A percentile compares a stretch with the other conserved stretches of the same genome.
Conservation (phyloP, 176 grass and related monocot species). For the Elymus sibiricus region DNA sequence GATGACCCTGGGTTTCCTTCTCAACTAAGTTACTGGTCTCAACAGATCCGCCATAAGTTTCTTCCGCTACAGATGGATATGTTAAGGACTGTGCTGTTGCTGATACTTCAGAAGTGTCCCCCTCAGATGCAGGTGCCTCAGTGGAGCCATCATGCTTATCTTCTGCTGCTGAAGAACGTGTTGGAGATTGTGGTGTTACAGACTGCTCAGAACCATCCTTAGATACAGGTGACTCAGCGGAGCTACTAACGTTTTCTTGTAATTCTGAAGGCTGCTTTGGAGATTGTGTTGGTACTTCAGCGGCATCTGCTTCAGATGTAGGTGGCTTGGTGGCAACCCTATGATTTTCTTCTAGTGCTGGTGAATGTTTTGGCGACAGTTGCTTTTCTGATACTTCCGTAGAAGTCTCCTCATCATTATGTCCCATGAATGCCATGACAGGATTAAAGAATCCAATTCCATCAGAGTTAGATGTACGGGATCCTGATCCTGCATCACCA, state of each 20-base stretch:
- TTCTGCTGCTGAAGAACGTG: slow-evolving; percentile 18
- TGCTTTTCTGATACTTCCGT: slow-evolving; percentile 39
- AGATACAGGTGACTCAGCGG: slow-evolving; percentile 23
- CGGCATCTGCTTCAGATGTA: slow-evolving; percentile 41
- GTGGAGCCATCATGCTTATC: slow-evolving; percentile 20
- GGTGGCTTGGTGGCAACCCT: slow-evolving; percentile 24
- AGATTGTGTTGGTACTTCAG: slow-evolving; percentile 37
- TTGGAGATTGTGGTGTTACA: slow-evolving; percentile 15
- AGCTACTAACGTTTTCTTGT: slow-evolving; percentile 24
- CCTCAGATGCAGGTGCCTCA: slow-evolving; percentile 18
- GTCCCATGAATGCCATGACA: slow-evolving; percentile 92
- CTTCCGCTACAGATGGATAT: slow-evolving; percentile 20
- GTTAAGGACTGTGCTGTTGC: slow-evolving; percentile 12
- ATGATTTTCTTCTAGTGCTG: slow-evolving; percentile 44
- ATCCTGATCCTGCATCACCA: slow-evolving; percentile 43
- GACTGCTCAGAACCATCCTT: slow-evolving; percentile 26
- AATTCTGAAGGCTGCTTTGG: slow-evolving; percentile 36
- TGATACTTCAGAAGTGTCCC: slow-evolving; percentile 3
- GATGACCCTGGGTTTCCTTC: slow-evolving; percentile 32
- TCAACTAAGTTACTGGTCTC: slow-evolving; percentile 18
- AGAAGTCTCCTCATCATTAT: slow-evolving; percentile 55
- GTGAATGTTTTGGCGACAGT: slow-evolving; percentile 25
- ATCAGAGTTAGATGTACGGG: slow-evolving; percentile 45
- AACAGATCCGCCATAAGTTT: slow-evolving; percentile 9
- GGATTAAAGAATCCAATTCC: slow-evolving; percentile 67